These are phyloP conservation scores for Penicillium thymicola DNA, from an alignment of 2,329 filamentous ascomycete species.

Conservation along the genomic window DNA sequence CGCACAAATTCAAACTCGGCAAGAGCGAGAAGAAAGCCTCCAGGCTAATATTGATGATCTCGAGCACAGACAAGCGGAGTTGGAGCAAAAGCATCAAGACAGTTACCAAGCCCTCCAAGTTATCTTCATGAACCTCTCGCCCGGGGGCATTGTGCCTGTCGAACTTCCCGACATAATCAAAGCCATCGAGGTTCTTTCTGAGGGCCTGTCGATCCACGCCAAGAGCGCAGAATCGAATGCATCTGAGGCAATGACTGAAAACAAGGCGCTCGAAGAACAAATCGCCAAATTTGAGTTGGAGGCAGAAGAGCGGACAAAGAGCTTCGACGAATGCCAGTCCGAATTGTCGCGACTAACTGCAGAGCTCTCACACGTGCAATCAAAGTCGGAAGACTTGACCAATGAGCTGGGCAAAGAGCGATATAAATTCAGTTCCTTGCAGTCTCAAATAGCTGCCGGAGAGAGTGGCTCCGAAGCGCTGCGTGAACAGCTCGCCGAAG, in stretches of 20 bases:
- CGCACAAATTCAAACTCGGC: slow-evolving; percentile 53
- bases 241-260: slow-evolving; percentile 60
- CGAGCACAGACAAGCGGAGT: slow-evolving; percentile 50
- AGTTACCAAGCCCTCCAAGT: slow-evolving; percentile 57
- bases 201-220: slow-evolving; percentile 59
- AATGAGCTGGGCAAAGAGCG: slow-evolving; percentile 63
- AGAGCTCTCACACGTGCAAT: slow-evolving; percentile 48
- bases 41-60: slow-evolving; percentile 46
- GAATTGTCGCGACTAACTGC: slow-evolving; percentile 54
- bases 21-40: slow-evolving; percentile 47
- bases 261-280: slow-evolving; percentile 57
- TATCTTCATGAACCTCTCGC: slow-evolving; percentile 58
- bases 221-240: slow-evolving; percentile 60
- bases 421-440: slow-evolving; percentile 64
- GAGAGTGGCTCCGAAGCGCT: slow-evolving; percentile 79
- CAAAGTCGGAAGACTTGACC: slow-evolving; percentile 46
- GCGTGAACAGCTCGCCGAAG: slow-evolving; percentile 69
- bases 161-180: slow-evolving; percentile 60
- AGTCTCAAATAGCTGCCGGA: slow-evolving; percentile 72
- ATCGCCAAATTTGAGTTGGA: slow-evolving; percentile 58
- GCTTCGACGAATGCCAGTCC: slow-evolving; percentile 52
- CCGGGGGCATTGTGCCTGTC: slow-evolving; percentile 51
- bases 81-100: slow-evolving; percentile 52
- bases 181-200: slow-evolving; percentile 56
- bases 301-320: slow-evolving; percentile 53